Evolutionary conservation across 441 rosid genomes (phyloP).

Genomic region (California macrophylla): DNA sequence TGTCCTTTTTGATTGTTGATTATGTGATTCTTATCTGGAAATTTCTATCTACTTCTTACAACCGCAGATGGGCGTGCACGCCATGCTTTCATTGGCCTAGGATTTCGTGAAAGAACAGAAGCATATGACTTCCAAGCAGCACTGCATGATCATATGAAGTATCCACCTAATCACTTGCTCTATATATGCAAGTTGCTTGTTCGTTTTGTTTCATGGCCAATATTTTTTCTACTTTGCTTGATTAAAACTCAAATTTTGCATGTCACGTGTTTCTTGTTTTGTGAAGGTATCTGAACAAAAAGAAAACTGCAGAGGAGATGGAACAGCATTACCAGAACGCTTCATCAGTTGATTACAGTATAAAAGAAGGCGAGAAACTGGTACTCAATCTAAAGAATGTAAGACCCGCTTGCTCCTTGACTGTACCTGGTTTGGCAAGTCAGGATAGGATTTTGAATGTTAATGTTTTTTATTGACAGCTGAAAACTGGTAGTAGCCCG

Average conservation of each 20-base stretch:
- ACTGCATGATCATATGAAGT: slow-evolving; percentile 91
- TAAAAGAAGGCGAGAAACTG: slow-evolving; percentile 84
- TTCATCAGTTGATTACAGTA: slow-evolving; percentile 68
- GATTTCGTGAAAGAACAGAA: slow-evolving; percentile 92
- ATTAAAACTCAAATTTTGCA: neutral
- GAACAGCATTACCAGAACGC: slow-evolving; percentile 77
- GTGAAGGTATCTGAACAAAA: slow-evolving; percentile 78
- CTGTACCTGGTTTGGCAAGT: neutral
- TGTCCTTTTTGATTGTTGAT: neutral
- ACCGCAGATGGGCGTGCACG: slow-evolving; percentile 71
- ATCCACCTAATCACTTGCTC: slow-evolving; percentile 14
- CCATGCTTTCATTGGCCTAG: slow-evolving; percentile 91
- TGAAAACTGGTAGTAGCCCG: slow-evolving; percentile 32
- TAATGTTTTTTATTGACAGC: slow-evolving; percentile 18
- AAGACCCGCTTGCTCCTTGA: slow-evolving; percentile 17
- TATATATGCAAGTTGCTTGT: slow-evolving; percentile 9
- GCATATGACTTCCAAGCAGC: slow-evolving; percentile 99
- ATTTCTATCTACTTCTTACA: neutral
- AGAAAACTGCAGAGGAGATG: slow-evolving; percentile 96
- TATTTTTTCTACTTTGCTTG: neutral
- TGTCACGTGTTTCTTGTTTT: slow-evolving; percentile 1
- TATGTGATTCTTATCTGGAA: neutral
- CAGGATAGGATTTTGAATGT: neutral
- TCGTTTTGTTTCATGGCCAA: neutral
- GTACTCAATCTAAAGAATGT: slow-evolving; percentile 70